These are phyloP conservation scores for Russula earlei DNA, from an alignment of 768 basidiomycete genomes.

Conservation along the genomic window DNA sequence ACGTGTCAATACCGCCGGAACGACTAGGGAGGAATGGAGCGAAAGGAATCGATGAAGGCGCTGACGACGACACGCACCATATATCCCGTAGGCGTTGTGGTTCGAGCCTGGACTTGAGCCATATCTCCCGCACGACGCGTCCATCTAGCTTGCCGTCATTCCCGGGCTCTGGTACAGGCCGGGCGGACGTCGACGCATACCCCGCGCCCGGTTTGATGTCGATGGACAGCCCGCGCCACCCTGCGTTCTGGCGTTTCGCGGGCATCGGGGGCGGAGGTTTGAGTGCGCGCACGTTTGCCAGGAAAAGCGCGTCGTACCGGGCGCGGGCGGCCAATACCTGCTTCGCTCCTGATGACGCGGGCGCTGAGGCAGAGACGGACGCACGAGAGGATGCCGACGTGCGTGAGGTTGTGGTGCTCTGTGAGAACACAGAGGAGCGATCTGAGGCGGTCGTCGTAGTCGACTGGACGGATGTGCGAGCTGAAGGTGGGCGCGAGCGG, in stretches of 20 bases:
- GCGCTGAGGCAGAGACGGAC: neutral
- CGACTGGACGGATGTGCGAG: slow-evolving; percentile 29
- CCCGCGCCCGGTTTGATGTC: slow-evolving; percentile 41
- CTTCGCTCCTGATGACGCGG: slow-evolving; percentile 8
- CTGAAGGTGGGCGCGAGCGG: slow-evolving; percentile 22
- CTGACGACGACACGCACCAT: slow-evolving; percentile 42
- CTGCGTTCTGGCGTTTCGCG: slow-evolving; percentile 43
- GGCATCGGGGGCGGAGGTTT: slow-evolving; percentile 30
- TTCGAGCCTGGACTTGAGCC: slow-evolving; percentile 48
- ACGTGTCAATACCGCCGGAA: neutral
- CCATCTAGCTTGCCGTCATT: slow-evolving; percentile 43
- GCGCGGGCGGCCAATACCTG: slow-evolving; percentile 14
- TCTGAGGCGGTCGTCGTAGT: slow-evolving; percentile 21
- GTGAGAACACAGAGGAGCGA: slow-evolving; percentile 20
- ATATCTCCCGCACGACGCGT: slow-evolving; percentile 44
- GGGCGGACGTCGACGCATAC: slow-evolving; percentile 21
- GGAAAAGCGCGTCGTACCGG: slow-evolving; percentile 27
- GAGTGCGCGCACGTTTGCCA: slow-evolving; percentile 17
- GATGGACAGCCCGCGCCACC: slow-evolving; percentile 62
- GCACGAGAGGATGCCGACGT: slow-evolving; percentile 26
- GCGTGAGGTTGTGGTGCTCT: slow-evolving; percentile 45
- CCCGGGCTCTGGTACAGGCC: slow-evolving; percentile 21
- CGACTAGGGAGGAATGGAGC: neutral
- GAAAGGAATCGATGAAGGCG: too few relatives aligned
- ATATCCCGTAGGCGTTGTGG: slow-evolving; percentile 43